Conservation (phyloP, 805 yeast species). For the Metschnikowia reukaufii region DNA sequence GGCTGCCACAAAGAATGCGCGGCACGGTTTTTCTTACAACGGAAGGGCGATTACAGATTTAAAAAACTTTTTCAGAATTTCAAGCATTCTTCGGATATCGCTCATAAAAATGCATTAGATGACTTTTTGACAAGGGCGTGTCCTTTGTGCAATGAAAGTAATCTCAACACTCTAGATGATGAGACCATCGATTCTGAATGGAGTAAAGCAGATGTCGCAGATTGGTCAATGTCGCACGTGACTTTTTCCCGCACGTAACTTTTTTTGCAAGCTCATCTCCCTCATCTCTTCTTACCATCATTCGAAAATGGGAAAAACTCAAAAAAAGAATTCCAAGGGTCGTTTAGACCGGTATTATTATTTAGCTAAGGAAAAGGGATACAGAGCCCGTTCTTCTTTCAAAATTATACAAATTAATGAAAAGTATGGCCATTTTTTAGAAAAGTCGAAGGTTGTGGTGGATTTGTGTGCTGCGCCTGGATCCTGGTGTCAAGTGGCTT, state of each 20-base stretch:
- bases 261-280: slow-evolving; percentile 12
- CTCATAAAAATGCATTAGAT: slow-evolving; percentile 54
- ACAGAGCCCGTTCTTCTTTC: slow-evolving; percentile 98
- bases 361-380: slow-evolving; percentile 96
- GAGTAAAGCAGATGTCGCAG: slow-evolving; percentile 26
- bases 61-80: slow-evolving; percentile 61
- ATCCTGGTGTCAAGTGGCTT: slow-evolving; percentile 99
- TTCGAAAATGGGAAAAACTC: slow-evolving; percentile 75
- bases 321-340: slow-evolving; percentile 95
- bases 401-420: slow-evolving; percentile 92
- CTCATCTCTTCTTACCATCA: slow-evolving; percentile 8
- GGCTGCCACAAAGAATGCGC: slow-evolving; percentile 87
- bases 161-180: slow-evolving; percentile 67
- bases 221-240: slow-evolving; percentile 20
- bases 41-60: slow-evolving; percentile 63
- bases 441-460: slow-evolving; percentile 91
- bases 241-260: slow-evolving; percentile 10
- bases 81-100: slow-evolving; percentile 42
- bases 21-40: slow-evolving; percentile 55
- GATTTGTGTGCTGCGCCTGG: slow-evolving; percentile 99
- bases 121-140: slow-evolving; percentile 62
- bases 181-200: slow-evolving; percentile 44
- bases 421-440: slow-evolving; percentile 92
- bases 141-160: slow-evolving; percentile 72
- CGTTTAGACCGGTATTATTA: slow-evolving; percentile 97